Evolutionary conservation across 768 basidiomycete genomes (phyloP), one percentile per base, ranked within the genome.

Genomic region (Calvatia gigantea): DNA sequence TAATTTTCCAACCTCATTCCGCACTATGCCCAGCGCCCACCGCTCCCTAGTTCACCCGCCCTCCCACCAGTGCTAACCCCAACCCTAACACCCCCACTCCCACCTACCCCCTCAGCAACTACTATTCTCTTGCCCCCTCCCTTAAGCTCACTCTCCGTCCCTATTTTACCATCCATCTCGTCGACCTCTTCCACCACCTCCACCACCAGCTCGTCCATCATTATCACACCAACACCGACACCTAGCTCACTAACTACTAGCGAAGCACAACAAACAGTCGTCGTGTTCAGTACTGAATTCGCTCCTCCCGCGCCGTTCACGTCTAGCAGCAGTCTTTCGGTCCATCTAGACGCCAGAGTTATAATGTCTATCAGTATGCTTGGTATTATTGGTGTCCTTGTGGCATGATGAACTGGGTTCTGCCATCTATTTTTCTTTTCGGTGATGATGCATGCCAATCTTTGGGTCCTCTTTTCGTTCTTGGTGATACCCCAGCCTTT

Each of bases 211-310:
- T 2, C 44, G 5, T 14, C 23, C 6, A 7, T 31, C 28, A 19
- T 17, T n/a, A 2, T n/a, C 38, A 41, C 38, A 11, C 2, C 12
- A 4, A 53, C 50, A 14, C 51, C 41, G 2, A 14, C 23, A 1
- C 19, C 49, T 28, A n/a, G 7, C 5, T 9, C 21, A 12, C 23
- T 42, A 12, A 14, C n/a, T 17, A 52, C 23, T 0, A 43, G 2
- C 39, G 29, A 14, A 8, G 4, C 27, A n/a, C 21, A 23, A 19
- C 43, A 33, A 44, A 54, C 52, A 5, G 52, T 54, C 23, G 32
- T 54, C n/a, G 42, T 54, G 5, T 45, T 45, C 17, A 54, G 52
- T 44, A 54, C 52, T 23, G 43, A 54, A 35, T 54, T 54, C 43
- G 43, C 44, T 25, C 44, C 52, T 14, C 42, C 52, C 3, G n/a